Base-by-base conservation (phyloP, 352 stramenopile genomes). In the Saprolegnia diclina region DNA sequence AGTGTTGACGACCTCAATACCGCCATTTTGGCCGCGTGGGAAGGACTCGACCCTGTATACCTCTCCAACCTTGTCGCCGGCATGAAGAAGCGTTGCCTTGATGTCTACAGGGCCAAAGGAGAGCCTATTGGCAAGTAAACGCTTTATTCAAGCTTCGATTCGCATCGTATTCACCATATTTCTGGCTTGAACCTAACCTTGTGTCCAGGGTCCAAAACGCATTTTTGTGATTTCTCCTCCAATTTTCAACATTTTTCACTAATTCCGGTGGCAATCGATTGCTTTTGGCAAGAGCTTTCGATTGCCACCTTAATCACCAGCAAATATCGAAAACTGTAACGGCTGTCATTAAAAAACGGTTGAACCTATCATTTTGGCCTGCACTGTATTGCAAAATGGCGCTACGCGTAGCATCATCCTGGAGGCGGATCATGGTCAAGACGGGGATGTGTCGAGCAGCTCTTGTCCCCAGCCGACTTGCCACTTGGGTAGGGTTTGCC, bases 11-110 rank as follows among this genome's bases (percentile, higher is more conserved):
- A 68, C 4, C 19, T 68, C 0, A 19, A 68, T 21, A 22, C 18
- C 29, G 45, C 26, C 16, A 68, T 68, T 68, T 38, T 61, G 52
- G 19, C 24, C 19, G 52, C 52, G 24, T 59, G 52, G 52, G 24
- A 48, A 48, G 42, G 42, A n/a, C 52, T 59, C 52, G 13, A 59
- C 35, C 52, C 13, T 14, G 52, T 26, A 2, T 21, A 59, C 35
- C 16, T 40, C 13, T 59, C 24, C 3, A 59, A 59, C 52, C 24
- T 59, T n/a, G 35, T 42, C 19, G 13, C 11, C 11, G 52, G 35
- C 52, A 59, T 42, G 52, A 16, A 3, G 13, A 21, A 59, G 18
- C 42, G 42, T n/a, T 48, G 42, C 42, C 42, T 59, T 59, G 52
- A 59, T 35, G 52, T 59, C 35, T 40, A 19, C 35, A 59, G 19